These are phyloP conservation scores for Fagopyrum tataricum DNA, from an alignment of 148 eudicot genomes.

Conservation along the genomic window DNA sequence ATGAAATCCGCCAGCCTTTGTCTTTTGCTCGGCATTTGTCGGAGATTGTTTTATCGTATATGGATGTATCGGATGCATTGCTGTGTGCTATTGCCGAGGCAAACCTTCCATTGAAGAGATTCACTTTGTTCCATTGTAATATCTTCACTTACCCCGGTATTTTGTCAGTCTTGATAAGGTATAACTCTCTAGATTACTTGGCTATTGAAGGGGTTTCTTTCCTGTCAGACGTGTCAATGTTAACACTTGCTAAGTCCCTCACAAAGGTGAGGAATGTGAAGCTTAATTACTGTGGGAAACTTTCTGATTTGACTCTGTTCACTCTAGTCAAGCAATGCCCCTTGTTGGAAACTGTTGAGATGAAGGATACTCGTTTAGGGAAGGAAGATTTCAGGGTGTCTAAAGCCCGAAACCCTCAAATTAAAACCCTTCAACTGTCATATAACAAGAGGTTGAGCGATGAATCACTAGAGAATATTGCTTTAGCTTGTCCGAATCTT, in stretches of 20 bases:
- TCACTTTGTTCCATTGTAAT: slow-evolving; percentile 29
- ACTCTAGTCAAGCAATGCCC: slow-evolving; percentile 41
- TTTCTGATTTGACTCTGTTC: slow-evolving; percentile 34
- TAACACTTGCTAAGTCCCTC: slow-evolving; percentile 33
- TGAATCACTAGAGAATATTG: slow-evolving; percentile 39
- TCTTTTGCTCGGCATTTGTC: slow-evolving; percentile 28
- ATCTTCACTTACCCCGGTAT: slow-evolving; percentile 36
- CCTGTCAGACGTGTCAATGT: slow-evolving; percentile 29
- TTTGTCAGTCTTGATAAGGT: slow-evolving; percentile 23
- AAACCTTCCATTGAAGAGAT: slow-evolving; percentile 40
- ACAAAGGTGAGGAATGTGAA: slow-evolving; percentile 27
- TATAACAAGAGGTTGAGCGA: slow-evolving; percentile 30
- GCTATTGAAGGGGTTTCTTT: slow-evolving; percentile 32
- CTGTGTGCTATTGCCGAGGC: slow-evolving; percentile 36
- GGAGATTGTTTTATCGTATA: slow-evolving; percentile 29
- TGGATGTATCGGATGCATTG: slow-evolving; percentile 40
- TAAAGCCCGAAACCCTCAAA: slow-evolving; percentile 20
- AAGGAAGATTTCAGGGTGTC: slow-evolving; percentile 19
- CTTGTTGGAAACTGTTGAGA: slow-evolving; percentile 30
- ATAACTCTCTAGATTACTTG: slow-evolving; percentile 34
- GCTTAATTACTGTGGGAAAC: slow-evolving; percentile 31
- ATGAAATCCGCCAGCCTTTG: slow-evolving; percentile 22
- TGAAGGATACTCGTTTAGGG: slow-evolving; percentile 40
- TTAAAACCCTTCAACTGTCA: slow-evolving; percentile 33
- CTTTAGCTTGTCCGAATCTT: slow-evolving; percentile 42